Percentiles rank a stretch among this genome's conserved stretches.
These are phyloP conservation scores for Aspergillus affinis DNA, from an alignment of 495 filamentous ascomycete species.

Conservation along the genomic window DNA sequence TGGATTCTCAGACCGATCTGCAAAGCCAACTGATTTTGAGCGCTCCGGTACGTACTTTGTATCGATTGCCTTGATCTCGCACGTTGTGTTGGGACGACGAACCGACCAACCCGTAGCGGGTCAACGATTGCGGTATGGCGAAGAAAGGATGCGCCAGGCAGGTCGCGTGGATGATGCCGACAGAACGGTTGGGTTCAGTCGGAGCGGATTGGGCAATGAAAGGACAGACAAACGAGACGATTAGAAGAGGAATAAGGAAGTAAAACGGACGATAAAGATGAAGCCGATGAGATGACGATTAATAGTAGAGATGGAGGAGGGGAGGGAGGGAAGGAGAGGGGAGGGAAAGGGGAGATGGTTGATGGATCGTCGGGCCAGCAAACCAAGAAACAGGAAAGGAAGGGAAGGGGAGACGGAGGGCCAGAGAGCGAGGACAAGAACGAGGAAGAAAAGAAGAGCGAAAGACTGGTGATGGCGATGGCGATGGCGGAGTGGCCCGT, in stretches of 20 bases:
- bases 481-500: slow-evolving; percentile 3
- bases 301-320: slow-evolving; percentile 2
- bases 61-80: background rate
- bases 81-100: background rate
- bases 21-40: background rate
- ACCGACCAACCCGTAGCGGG: background rate
- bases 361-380: slow-evolving; percentile 11
- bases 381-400: slow-evolving; percentile 9
- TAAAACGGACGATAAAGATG: slow-evolving; percentile 2
- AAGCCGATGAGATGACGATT: slow-evolving; percentile 6
- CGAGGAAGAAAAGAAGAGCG: background rate
- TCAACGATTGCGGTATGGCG: background rate
- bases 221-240: slow-evolving; percentile 2
- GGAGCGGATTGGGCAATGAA: background rate
- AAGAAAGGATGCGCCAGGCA: background rate
- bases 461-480: slow-evolving; percentile 12
- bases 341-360: slow-evolving; percentile 11
- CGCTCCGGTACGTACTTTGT: background rate
- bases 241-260: background rate
- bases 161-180: slow-evolving; percentile 4
- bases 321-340: slow-evolving; percentile 6
- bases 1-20: background rate
- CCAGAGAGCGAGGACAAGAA: slow-evolving; percentile 6
- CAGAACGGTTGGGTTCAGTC: background rate
- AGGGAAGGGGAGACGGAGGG: slow-evolving; percentile 11